Base-by-base conservation (phyloP, 1,284 basidiomycete species). In the Tranzscheliella williamsii region DNA sequence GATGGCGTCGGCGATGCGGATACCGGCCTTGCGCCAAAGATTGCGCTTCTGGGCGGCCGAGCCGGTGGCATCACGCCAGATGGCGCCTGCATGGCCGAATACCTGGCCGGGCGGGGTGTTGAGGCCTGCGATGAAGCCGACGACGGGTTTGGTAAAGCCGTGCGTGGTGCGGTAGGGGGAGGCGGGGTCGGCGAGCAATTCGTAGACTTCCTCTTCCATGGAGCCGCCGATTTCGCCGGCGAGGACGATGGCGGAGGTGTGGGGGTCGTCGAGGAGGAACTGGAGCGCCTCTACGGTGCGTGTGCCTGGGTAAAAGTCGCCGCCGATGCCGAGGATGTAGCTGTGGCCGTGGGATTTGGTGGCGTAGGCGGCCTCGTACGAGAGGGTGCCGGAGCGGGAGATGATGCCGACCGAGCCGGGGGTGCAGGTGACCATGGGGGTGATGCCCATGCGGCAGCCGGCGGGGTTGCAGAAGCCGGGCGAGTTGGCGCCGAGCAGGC, bases 251-350 rank as follows among this genome's bases (percentile, higher is more conserved):
- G 61, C 54, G 4, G 47, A 5, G 0, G 58, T 62, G 4, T 46
- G 38, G 2, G 18, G 22, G 30, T 71, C 66, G 13, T 56, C 24
- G 37, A 71, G 43, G n/a, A 71, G 38, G 22, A 70, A 72, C 26
- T 67, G 41, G 5, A 72, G 40, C 5, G 67, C 67, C 31, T 72
- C 70, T 1, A 69, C 56, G 4, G 64, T 74, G 8, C 78, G 45
- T 2, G 78, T 79, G 7, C 70, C 70, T 1, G 70, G 70, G 29
- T 70, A 72, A 23, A 68, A 66, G 32, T 72, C 70, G 1, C 70
- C 70, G 17, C 67, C 70, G 5, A 72, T 38, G 15, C 70, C 70
- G 24, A 72, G 45, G 27, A 70, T 57, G 38, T 66, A 62, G 32
- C 41, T 44, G 32, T 72, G 67, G 2, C 70, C 70, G 7, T 66